Conservation (phyloP, 805 yeast genomes). For the Saitoella complicata region DNA sequence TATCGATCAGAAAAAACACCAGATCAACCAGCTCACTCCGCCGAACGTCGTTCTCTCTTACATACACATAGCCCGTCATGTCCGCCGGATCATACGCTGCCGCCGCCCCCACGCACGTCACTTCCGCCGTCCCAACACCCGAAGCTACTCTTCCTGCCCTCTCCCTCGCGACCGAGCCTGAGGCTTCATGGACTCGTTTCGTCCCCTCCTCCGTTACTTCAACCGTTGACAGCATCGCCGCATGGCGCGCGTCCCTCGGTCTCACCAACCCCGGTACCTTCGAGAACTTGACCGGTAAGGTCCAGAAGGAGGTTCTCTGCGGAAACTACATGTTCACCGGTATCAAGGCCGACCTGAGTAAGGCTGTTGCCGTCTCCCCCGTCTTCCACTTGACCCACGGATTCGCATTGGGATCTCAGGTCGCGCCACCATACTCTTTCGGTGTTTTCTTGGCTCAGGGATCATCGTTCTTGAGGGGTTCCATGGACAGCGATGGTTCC, state of each 20-base stretch:
- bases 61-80: too few relatives aligned
- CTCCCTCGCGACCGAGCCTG: too few relatives aligned
- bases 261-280: slow-evolving; percentile 86
- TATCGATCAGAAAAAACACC: too few relatives aligned
- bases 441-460: slow-evolving; percentile 68
- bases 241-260: slow-evolving; percentile 68
- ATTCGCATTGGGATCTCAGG: slow-evolving; percentile 71
- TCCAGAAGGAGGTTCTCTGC: slow-evolving; percentile 79
- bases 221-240: slow-evolving; percentile 34
- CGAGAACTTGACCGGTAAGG: slow-evolving; percentile 88
- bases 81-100: too few relatives aligned
- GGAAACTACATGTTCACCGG: slow-evolving; percentile 87
- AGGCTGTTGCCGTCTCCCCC: slow-evolving; percentile 79
- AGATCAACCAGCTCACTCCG: too few relatives aligned
- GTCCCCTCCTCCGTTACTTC: background rate
- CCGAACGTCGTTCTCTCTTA: too few relatives aligned
- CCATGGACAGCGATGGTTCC: slow-evolving; percentile 35
- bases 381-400: slow-evolving; percentile 95
- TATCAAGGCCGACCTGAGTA: slow-evolving; percentile 87
- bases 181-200: background rate
- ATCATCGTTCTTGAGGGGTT: slow-evolving; percentile 65
- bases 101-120: too few relatives aligned
- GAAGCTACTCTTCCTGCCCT: too few relatives aligned
- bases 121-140: too few relatives aligned
- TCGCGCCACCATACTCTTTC: slow-evolving; percentile 78